These are phyloP conservation scores for Trichoderma afroharzianum DNA, from an alignment of 2,329 filamentous ascomycete genomes.

Conservation along the genomic window DNA sequence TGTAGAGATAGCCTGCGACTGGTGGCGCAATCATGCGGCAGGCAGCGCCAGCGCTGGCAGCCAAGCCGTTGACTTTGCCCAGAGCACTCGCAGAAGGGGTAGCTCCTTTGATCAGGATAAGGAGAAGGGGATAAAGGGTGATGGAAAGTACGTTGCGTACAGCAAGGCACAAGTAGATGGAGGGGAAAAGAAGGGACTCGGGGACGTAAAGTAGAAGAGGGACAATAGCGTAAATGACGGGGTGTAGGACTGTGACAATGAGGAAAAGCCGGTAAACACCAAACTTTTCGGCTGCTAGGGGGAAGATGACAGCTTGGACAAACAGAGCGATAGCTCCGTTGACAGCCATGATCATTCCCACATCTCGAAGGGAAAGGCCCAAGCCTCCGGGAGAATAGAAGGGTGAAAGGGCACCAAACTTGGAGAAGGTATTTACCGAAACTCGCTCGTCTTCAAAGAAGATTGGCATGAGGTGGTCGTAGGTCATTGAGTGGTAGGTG, in stretches of 20 bases:
- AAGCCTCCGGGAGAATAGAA: slow-evolving; percentile 60
- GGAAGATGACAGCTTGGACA: slow-evolving; percentile 59
- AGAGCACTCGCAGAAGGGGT: slow-evolving; percentile 54
- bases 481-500: slow-evolving; percentile 93
- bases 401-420: slow-evolving; percentile 34
- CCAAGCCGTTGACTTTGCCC: slow-evolving; percentile 63
- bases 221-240: slow-evolving; percentile 57
- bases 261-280: slow-evolving; percentile 60
- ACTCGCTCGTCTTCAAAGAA: slow-evolving; percentile 77
- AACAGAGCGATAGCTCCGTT: slow-evolving; percentile 58
- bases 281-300: slow-evolving; percentile 53
- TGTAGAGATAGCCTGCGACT: slow-evolving; percentile 60
- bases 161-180: slow-evolving; percentile 56
- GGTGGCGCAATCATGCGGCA: slow-evolving; percentile 67
- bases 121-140: slow-evolving; percentile 60
- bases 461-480: slow-evolving; percentile 86
- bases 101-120: slow-evolving; percentile 66
- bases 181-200: slow-evolving; percentile 46
- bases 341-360: slow-evolving; percentile 59
- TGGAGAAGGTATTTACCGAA: slow-evolving; percentile 36
- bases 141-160: slow-evolving; percentile 60
- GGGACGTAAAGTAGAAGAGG: slow-evolving; percentile 57
- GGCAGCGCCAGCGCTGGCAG: slow-evolving; percentile 61
- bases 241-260: slow-evolving; percentile 56
- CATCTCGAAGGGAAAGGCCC: slow-evolving; percentile 58